Conservation (phyloP, 495 filamentous ascomycete species). For the Penicillium lividum region DNA sequence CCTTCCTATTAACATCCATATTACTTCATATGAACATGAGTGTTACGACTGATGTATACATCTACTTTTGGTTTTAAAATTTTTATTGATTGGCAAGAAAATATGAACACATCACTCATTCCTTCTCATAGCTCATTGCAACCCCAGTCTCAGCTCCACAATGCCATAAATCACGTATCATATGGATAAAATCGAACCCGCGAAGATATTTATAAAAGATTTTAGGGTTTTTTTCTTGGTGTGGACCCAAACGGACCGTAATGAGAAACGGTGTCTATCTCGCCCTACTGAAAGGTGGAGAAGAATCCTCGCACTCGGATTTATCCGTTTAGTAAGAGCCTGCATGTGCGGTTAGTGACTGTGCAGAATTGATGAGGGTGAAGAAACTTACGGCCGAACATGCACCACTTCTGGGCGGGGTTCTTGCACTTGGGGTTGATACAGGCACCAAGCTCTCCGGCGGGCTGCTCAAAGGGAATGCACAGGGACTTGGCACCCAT, state of each 20-base stretch:
- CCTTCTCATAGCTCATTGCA: constrained; percentile 23
- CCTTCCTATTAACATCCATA: too few relatives aligned
- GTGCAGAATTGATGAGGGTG: not conserved
- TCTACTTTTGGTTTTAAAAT: constrained; percentile 3
- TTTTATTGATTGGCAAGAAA: constrained; percentile 4
- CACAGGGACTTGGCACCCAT: constrained; percentile 98
- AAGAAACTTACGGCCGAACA: constrained; percentile 69
- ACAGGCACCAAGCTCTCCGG: constrained; percentile 77
- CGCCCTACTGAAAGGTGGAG: not conserved
- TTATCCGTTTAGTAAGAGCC: constrained; percentile 27
- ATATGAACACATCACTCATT: constrained; percentile 27
- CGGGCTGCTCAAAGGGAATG: constrained; percentile 95
- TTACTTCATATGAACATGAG: too few relatives aligned
- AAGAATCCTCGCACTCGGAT: not conserved
- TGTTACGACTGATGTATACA: too few relatives aligned
- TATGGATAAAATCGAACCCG: not conserved
- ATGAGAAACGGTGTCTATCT: not conserved
- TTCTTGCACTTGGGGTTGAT: constrained; percentile 78
- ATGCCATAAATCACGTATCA: constrained; percentile 10
- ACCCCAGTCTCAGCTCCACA: constrained; percentile 6
- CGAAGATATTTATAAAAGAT: not conserved
- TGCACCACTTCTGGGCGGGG: constrained; percentile 75
- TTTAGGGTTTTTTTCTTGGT: not conserved
- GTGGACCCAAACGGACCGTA: not conserved
- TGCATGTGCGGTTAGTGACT: constrained; percentile 9